Evolutionary conservation across 208 protist species (phyloP).

Genomic region (Trypanosoma brucei): DNA sequence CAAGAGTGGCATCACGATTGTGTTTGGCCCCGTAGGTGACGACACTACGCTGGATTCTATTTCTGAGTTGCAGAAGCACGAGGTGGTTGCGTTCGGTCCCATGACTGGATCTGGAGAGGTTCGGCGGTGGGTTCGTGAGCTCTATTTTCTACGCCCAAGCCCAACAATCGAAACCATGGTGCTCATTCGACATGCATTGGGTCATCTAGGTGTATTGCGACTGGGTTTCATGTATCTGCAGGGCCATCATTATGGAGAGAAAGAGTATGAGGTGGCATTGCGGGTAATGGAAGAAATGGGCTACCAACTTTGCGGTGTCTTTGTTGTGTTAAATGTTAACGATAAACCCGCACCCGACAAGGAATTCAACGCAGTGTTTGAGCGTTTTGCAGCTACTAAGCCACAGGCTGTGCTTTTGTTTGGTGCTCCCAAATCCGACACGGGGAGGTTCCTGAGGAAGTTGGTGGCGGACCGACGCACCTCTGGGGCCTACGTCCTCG

Average conservation of each 20-base stretch:
- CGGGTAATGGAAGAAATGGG: conserved; percentile 19
- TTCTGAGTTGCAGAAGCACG: background rate
- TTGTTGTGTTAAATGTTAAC: conserved; percentile 10
- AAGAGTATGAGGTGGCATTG: conserved; percentile 9
- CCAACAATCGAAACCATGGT: conserved; percentile 28
- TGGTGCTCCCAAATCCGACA: conserved; percentile 2
- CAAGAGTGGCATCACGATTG: conserved; percentile 19
- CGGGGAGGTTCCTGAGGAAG: conserved; percentile 10
- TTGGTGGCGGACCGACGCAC: conserved; percentile 17
- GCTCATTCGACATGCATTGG: conserved; percentile 29
- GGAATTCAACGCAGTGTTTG: conserved; percentile 12
- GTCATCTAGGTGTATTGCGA: conserved; percentile 20
- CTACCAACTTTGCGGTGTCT: conserved; percentile 18
- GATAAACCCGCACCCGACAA: conserved; percentile 3
- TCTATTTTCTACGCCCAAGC: conserved; percentile 41
- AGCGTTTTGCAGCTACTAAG: conserved; percentile 11
- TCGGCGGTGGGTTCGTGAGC: conserved; percentile 29
- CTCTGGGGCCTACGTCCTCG: conserved; percentile 12
- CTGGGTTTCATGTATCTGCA: conserved; percentile 28
- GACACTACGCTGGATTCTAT: background rate
- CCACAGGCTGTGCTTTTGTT: conserved; percentile 26
- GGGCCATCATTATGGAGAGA: conserved; percentile 4
- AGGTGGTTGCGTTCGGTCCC: conserved; percentile 16
- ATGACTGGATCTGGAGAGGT: conserved; percentile 35
- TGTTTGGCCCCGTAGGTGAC: conserved; percentile 29